phyloP scores from a whole-genome alignment of 2,329 filamentous ascomycete species.

The Dichotomopilus funicola region DNA sequence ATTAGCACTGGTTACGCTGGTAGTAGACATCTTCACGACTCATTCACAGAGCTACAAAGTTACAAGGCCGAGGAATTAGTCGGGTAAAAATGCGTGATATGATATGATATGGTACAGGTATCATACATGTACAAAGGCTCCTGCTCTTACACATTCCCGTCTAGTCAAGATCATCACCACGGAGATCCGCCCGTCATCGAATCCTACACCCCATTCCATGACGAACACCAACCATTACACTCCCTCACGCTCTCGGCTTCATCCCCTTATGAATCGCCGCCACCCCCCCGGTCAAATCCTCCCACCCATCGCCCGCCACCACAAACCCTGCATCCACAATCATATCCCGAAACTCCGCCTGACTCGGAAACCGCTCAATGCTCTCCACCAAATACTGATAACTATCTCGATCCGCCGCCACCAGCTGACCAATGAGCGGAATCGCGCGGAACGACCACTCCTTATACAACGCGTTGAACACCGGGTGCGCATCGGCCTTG shows the following conservation, averaged over 20 bases:
- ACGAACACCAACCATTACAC: no score
- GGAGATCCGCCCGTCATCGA: no score
- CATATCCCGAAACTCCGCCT: slow-evolving; percentile 78
- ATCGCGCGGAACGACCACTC: slow-evolving; percentile 94
- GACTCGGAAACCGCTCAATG: slow-evolving; percentile 86
- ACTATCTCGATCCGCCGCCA: slow-evolving; percentile 87
- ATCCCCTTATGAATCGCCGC: slow-evolving; percentile 96
- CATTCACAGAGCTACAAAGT: no score
- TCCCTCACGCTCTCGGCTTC: slow-evolving; percentile 53
- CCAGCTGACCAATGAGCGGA: slow-evolving; percentile 88
- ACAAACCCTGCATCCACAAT: slow-evolving; percentile 79
- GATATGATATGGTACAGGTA: no score
- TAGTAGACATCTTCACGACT: no score
- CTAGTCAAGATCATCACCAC: no score
- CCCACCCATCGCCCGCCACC: slow-evolving; percentile 74
- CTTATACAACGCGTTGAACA: slow-evolving; percentile 86
- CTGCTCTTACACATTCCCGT: no score
- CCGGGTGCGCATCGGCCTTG: slow-evolving; percentile 65
- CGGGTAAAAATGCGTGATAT: no score
- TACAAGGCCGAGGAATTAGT: no score
- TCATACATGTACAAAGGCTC: no score
- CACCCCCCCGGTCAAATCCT: slow-evolving; percentile 86
- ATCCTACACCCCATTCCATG: no score
- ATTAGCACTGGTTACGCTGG: no score
- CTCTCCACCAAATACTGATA: slow-evolving; percentile 99